A percentile compares a stretch with the other conserved stretches of the same genome.
Evolutionary conservation across 768 basidiomycete species (phyloP).

Genomic region (Pisolithus marmoratus): DNA sequence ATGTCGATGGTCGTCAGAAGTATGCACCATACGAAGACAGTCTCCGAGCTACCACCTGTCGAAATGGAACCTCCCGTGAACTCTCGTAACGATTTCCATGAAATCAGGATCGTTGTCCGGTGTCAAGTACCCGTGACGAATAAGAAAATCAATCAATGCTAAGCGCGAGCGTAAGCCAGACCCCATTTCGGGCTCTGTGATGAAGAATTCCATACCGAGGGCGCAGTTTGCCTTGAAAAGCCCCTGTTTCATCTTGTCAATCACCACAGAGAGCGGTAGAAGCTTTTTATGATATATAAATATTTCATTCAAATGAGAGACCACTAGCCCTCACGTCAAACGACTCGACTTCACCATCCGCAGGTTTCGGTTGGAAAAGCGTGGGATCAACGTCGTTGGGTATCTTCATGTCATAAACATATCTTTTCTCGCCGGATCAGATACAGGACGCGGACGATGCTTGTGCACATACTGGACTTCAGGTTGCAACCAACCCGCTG

Average conservation of each 20-base stretch:
- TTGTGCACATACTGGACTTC: constrained; percentile 66
- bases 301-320: background rate
- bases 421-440: constrained; percentile 40
- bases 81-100: constrained; percentile 65
- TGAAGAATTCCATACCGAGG: constrained; percentile 45
- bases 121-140: constrained; percentile 80
- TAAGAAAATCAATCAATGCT: constrained; percentile 88
- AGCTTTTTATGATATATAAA: constrained; percentile 41
- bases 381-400: constrained; percentile 45
- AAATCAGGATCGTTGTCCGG: constrained; percentile 84
- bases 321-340: constrained; percentile 60
- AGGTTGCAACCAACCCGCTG: constrained; percentile 65
- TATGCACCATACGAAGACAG: too few species aligned
- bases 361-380: constrained; percentile 60
- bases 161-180: background rate
- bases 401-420: constrained; percentile 76
- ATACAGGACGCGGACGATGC: background rate
- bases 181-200: background rate
- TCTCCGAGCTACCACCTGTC: constrained; percentile 38
- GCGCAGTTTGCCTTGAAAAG: constrained; percentile 94
- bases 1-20: too few species aligned
- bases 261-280: constrained; percentile 55
- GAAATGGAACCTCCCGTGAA: constrained; percentile 70
- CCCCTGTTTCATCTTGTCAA: constrained; percentile 57
- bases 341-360: constrained; percentile 91